phyloP scores from a whole-genome alignment of 352 stramenopile genomes.

The Globisporangium alternatum region DNA sequence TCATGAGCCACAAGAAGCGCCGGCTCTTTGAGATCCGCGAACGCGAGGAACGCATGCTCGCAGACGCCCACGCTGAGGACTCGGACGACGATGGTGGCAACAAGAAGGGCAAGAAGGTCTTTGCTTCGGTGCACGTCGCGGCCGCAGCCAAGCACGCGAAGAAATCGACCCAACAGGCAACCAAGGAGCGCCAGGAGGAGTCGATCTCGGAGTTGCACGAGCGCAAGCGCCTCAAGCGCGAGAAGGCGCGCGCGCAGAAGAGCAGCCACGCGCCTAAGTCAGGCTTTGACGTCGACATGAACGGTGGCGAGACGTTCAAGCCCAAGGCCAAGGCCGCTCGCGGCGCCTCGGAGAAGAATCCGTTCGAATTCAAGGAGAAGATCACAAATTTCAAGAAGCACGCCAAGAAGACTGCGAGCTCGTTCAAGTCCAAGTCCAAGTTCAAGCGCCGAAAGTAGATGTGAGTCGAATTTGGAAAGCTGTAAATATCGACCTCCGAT shows the following conservation, averaged over 20 bases:
- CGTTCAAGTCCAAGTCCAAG: constrained; percentile 91
- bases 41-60: constrained; percentile 76
- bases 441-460: constrained; percentile 83
- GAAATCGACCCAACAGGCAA: constrained; percentile 57
- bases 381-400: constrained; percentile 90
- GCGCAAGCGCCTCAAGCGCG: constrained; percentile 74
- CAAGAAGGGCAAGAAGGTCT: constrained; percentile 59
- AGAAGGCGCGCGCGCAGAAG: constrained; percentile 58
- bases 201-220: constrained; percentile 80
- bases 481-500: not conserved
- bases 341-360: constrained; percentile 39
- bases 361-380: constrained; percentile 90
- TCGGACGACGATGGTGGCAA: constrained; percentile 29
- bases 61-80: constrained; percentile 45
- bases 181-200: constrained; percentile 59
- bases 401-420: constrained; percentile 77
- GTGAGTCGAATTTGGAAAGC: not conserved
- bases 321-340: constrained; percentile 34
- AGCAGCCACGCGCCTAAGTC: constrained; percentile 44
- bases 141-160: constrained; percentile 80
- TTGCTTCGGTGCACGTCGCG: constrained; percentile 77
- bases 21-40: constrained; percentile 82
- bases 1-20: constrained; percentile 88
- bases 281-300: constrained; percentile 81
- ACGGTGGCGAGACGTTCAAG: constrained; percentile 25